Conservation (phyloP, 2,329 filamentous ascomycete species). For the Fusarium anguioides region DNA sequence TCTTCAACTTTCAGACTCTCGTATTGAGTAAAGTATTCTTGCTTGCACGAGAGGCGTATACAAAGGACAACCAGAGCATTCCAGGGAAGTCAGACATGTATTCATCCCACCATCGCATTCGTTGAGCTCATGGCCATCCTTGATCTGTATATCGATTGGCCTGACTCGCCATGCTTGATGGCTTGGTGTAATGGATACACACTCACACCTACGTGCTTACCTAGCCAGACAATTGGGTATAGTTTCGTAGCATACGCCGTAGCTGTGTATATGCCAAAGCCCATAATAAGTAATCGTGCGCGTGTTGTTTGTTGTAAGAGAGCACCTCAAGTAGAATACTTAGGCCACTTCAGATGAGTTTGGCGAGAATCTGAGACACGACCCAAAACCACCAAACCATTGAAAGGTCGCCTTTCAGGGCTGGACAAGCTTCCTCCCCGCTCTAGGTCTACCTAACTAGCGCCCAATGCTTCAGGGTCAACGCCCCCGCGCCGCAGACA, state of each 20-base stretch:
- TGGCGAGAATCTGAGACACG: slow-evolving; percentile 36
- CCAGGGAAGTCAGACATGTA: background rate
- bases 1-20: background rate
- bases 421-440: slow-evolving; percentile 18
- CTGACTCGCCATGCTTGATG: background rate
- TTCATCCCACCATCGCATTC: slow-evolving; percentile 27
- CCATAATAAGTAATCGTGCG: slow-evolving; percentile 14
- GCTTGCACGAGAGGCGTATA: background rate
- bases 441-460: slow-evolving; percentile 12
- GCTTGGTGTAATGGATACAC: background rate
- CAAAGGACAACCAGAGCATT: background rate
- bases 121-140: slow-evolving; percentile 4
- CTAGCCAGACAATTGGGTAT: background rate
- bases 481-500: slow-evolving; percentile 19
- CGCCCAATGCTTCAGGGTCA: slow-evolving; percentile 25
- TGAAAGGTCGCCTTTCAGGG: slow-evolving; percentile 6
- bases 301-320: slow-evolving; percentile 18
- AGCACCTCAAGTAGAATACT: background rate
- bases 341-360: slow-evolving; percentile 9
- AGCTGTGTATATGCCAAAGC: background rate
- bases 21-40: background rate
- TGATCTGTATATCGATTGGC: background rate
- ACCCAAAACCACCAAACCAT: slow-evolving; percentile 28
- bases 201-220: background rate
- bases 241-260: background rate